Percentiles rank a stretch among this genome's conserved stretches.
Conservation (phyloP, 2,329 filamentous ascomycete genomes). For the Colletotrichum godetiae region DNA sequence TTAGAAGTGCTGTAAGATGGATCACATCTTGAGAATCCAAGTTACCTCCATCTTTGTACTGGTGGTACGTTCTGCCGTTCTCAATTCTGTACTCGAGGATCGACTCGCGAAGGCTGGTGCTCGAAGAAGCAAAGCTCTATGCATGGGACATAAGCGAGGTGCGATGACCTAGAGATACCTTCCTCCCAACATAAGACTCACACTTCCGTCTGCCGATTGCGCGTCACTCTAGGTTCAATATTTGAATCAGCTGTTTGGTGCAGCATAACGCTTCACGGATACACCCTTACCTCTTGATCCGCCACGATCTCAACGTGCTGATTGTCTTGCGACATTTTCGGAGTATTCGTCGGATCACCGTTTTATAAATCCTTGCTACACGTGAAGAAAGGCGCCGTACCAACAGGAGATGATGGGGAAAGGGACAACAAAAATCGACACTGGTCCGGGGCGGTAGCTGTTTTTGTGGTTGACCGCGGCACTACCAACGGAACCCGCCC, state of each 20-base stretch:
- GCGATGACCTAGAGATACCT: too few relatives aligned
- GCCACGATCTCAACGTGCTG: background rate
- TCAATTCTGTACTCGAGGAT: conserved; percentile 6
- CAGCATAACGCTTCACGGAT: too few relatives aligned
- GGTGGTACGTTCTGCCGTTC: background rate
- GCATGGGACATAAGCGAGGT: too few relatives aligned
- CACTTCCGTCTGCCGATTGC: background rate
- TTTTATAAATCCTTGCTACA: too few relatives aligned
- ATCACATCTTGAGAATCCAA: too few relatives aligned
- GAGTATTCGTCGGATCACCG: background rate
- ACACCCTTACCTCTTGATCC: background rate
- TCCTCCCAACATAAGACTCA: background rate
- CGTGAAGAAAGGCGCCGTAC: too few relatives aligned
- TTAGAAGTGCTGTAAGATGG: background rate
- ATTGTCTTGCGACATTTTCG: background rate
- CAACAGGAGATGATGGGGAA: too few relatives aligned
- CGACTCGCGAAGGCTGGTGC: background rate
- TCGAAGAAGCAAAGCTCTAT: conserved; percentile 9
- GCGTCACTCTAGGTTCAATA: too few relatives aligned
- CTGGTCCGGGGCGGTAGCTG: background rate
- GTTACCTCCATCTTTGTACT: conserved; percentile 34
- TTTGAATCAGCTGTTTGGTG: too few relatives aligned
- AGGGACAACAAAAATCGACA: background rate
- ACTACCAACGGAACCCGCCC: background rate
- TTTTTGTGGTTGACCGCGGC: background rate